A percentile compares a stretch with the other conserved stretches of the same genome.
These are phyloP conservation scores for Diplogelasinospora grovesii DNA, from an alignment of 495 filamentous ascomycete genomes.

Conservation along the genomic window DNA sequence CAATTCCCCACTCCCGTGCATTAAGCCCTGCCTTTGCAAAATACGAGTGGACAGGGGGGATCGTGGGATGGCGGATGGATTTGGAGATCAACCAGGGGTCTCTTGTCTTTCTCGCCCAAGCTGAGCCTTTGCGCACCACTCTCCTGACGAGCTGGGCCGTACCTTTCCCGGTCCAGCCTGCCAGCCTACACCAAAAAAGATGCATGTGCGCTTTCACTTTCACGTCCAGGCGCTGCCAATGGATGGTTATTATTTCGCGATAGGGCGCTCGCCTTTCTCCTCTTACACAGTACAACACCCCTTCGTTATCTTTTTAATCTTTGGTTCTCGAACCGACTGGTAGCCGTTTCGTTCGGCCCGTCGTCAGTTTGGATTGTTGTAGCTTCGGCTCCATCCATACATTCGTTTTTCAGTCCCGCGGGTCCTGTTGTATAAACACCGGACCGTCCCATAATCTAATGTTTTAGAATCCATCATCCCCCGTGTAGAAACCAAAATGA, in stretches of 20 bases:
- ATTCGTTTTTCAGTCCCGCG: slow-evolving; percentile 1
- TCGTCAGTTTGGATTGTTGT: not conserved
- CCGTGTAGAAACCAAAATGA: slow-evolving; percentile 16
- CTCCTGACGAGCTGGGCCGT: no score
- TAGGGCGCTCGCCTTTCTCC: no score
- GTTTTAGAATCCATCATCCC: slow-evolving; percentile 7
- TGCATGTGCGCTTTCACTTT: not conserved
- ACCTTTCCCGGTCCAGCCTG: no score
- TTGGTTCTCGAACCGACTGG: not conserved
- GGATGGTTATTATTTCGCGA: no score
- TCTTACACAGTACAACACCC: not conserved
- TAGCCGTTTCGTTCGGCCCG: not conserved
- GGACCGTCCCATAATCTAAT: slow-evolving; percentile 6
- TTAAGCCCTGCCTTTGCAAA: not conserved
- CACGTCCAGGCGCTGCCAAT: no score
- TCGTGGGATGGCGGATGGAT: not conserved
- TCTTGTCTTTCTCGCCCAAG: no score
- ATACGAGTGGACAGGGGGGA: not conserved
- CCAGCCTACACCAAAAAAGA: no score
- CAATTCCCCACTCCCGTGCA: not conserved
- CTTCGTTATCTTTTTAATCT: not conserved
- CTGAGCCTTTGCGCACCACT: no score
- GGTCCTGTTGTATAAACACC: not conserved
- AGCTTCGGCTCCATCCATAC: not conserved
- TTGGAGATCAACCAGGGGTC: not conserved